Base-by-base conservation (phyloP, 805 yeast species). In the Myxozyma neotropica region DNA sequence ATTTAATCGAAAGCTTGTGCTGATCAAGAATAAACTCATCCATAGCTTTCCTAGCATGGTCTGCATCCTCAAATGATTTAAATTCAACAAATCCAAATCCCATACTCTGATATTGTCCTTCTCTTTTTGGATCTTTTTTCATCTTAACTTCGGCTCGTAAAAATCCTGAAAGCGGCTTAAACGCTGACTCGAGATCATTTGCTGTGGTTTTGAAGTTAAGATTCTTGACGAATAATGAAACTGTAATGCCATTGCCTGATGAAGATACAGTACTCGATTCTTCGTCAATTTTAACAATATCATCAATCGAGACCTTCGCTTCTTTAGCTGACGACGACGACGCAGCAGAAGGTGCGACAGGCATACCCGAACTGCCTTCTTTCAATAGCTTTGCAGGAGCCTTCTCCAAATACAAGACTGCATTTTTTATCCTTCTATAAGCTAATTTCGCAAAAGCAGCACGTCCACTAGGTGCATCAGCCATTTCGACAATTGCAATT, bases 71-170 rank as follows among this genome's bases (percentile, higher is more conserved):
- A 66, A 82, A 83, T 1, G 92, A 83, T 67, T 78, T 83, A 74
- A 90, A 94, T 74, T 94, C 99, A 13, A 83, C 97, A 75, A 94
- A 94, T 1, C 99, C 99, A 70, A 91, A 94, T 21, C 99, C 99
- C 99, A 94, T 94, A 68, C 97, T 90, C 60, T 85, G 80, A n/a
- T 79, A 75, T 58, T 81, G 81, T 10, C 85, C 87, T 1, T 81
- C 71, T 61, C 83, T 81, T 74, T 85, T 89, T 38, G 96, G 83
- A 75, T 93, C 96, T 1, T 96, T 92, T 72, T 92, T 93, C 27
- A 87, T 87, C 70, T 89, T 89, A 55, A 94, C 87, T 24, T 85
- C 84, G 1, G 96, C 96, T 50, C 86, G 80, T 13, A 87, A 82
- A 72, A 88, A 94, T 0, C 98, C 99, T 21, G 83, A 82, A 45